Percentiles rank a stretch among this genome's conserved stretches.
Conservation (phyloP, 306 rosid genomes). For the Pyrus communis region DNA sequence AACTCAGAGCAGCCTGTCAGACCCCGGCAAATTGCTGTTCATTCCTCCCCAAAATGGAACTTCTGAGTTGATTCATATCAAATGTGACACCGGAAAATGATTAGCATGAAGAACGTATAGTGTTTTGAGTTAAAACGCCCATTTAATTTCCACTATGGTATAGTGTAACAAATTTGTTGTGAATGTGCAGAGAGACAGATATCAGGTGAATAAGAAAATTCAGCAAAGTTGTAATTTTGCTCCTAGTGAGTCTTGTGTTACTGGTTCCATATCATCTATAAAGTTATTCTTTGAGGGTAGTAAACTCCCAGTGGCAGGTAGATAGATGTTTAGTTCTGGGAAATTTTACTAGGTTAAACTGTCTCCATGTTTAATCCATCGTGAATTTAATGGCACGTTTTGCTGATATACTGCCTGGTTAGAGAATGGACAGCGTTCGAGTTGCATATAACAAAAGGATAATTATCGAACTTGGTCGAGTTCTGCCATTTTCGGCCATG, state of each 20-base stretch:
- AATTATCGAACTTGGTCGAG: no score
- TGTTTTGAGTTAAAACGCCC: constrained; percentile 13
- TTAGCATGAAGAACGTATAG: constrained; percentile 30
- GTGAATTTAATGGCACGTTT: neutral
- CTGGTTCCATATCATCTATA: neutral
- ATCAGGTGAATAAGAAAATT: constrained; percentile 53
- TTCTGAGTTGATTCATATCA: constrained; percentile 37
- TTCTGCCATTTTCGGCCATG: neutral
- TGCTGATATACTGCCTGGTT: neutral
- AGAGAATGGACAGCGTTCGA: neutral
- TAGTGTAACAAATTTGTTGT: constrained; percentile 35
- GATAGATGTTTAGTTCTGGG: neutral
- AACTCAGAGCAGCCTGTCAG: constrained; percentile 49
- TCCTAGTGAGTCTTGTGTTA: constrained; percentile 2
- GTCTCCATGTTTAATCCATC: neutral
- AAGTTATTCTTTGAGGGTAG: constrained; percentile 1
- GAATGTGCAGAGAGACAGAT: constrained; percentile 33
- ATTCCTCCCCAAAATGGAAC: constrained; percentile 93
- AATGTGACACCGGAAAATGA: constrained; percentile 17
- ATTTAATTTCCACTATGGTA: constrained; percentile 27
- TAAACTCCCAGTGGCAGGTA: neutral
- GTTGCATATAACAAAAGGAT: no score
- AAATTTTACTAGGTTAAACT: neutral
- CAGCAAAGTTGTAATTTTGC: constrained; percentile 27
- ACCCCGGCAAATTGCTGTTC: constrained; percentile 67